Evolutionary conservation across 177 flowering plant genomes (phyloP).

Genomic region (Vitis hybrid): DNA sequence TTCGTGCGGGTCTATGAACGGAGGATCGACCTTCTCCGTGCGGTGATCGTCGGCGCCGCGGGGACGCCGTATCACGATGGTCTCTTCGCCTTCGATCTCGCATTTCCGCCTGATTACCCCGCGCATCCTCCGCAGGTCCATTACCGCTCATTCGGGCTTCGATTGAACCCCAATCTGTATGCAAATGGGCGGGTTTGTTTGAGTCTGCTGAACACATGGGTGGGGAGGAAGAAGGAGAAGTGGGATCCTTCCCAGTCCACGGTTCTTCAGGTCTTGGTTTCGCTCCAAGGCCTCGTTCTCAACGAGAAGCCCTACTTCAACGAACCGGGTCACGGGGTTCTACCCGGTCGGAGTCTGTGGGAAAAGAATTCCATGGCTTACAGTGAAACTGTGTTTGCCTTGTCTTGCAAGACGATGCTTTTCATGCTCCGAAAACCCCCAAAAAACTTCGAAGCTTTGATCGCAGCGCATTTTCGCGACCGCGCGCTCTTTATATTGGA

Average conservation of each 20-base stretch:
- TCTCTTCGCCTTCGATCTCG: conserved; percentile 55
- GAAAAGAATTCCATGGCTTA: conserved; percentile 30
- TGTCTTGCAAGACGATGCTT: conserved; percentile 31
- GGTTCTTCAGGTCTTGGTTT: conserved; percentile 42
- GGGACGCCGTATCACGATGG: conserved; percentile 57
- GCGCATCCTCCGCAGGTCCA: conserved; percentile 34
- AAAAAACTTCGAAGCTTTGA: conserved; percentile 33
- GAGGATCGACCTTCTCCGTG: conserved; percentile 45
- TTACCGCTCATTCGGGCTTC: conserved; percentile 32
- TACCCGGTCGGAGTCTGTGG: not conserved
- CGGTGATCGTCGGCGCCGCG: conserved; percentile 46
- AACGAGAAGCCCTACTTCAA: conserved; percentile 54
- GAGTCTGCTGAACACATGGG: conserved; percentile 49
- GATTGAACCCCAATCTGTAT: conserved; percentile 48
- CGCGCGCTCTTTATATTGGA: conserved; percentile 17
- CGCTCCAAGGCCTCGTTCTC: conserved; percentile 49
- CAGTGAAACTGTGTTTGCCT: conserved; percentile 24
- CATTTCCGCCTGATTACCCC: conserved; percentile 46
- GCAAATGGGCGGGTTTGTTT: conserved; percentile 36
- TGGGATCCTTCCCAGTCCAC: conserved; percentile 38
- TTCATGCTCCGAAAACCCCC: conserved; percentile 26
- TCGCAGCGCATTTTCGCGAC: conserved; percentile 24
- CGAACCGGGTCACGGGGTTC: conserved; percentile 31
- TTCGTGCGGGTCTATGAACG: conserved; percentile 44
- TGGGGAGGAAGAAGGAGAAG: conserved; percentile 24